Evolutionary conservation across 2,329 filamentous ascomycete species (phyloP), one percentile per base, ranked within the genome.

Genomic region (Colletotrichum camelliae): DNA sequence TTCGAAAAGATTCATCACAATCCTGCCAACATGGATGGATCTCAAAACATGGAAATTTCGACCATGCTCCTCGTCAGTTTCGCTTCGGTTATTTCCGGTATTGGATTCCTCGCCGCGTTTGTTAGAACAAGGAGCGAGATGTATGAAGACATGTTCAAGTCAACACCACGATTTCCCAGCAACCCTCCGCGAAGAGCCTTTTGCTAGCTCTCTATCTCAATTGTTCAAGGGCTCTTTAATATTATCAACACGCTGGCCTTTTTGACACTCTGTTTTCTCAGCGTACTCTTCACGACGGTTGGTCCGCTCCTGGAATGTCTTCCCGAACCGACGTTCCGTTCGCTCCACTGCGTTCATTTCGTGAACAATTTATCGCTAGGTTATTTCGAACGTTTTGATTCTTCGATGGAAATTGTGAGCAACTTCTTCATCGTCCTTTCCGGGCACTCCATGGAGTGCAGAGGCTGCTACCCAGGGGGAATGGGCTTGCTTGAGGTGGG

Each of bases 1-100:
- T 52, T 13, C 43, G n/a, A 0, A 21, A 0, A 0, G n/a, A 21
- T 21, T 52, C 43, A 52, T 0, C 43, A 0, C 43, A 21, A 21
- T 21, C 6, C n/a, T 21, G 21, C 43, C 43, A 48, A 3, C 37
- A 43, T 43, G n/a, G 0, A 0, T 4, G 43, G 0, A 52, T 52
- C 43, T 21, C 43, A 52, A 52, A 3, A 52, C 43, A 7, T 52
- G 43, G 6, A 21, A 1, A 0, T 7, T 52, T 4, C 0, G 0
- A 52, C n/a, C 0, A 52, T 21, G 10, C 10, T 52, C 6, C n/a
- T 52, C 43, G 10, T 52, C 3, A 52, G 21, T 52, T 21, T 52
- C 6, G 7, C 43, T 52, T 52, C n/a, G 43, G 5, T 7, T 7
- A 52, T 21, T 21, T 7, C n/a, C 0, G 43, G n/a, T 21, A 13